Evolutionary conservation across 768 basidiomycete genomes (phyloP), one percentile per base, ranked within the genome.

Genomic region (Chiua virens): DNA sequence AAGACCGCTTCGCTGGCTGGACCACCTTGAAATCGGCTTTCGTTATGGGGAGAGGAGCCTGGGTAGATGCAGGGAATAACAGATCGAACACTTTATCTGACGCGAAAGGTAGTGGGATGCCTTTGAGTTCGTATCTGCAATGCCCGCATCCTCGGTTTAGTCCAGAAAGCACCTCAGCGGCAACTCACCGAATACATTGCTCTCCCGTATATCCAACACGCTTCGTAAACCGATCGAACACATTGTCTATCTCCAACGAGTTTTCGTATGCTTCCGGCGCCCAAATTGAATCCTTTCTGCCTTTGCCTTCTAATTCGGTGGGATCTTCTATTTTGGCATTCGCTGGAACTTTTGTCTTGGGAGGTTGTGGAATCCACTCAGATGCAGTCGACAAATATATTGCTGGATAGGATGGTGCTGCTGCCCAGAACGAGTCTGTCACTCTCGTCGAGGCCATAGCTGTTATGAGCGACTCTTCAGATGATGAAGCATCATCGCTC

Each of bases 41-140:
- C 1, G 86, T 85, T 44, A 87, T 75, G 1, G 85, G 79, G 3
- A 81, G 64, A 22, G 73, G 69, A 23, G 62, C 50, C 34, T 61
- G 61, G 3, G 75, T 68, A 1, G 83, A 79, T 0, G 67, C 63
- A 9, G 89, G 85, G 71, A 94, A 98, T n/a, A 97, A 76, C 18
- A 70, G 65, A 44, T 85, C 73, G 70, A 86, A 93, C 8, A 86
- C 75, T 3, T 73, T 70, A 58, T 94, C 94, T 15, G 83, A 82
- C n/a, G 87, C 79, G 69, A 88, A 98, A 10, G 92, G 89, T 4
- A 98, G 74, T 3, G 96, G 96, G 1, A 73, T 79, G 21, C 93
- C 90, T 28, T 80, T 79, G n/a, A 94, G 75, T 41, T 97, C 93
- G 64, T 98, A 98, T 46, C 92, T 94, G 61, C 23, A 45, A 49